Evolutionary conservation across 352 stramenopile species (phyloP), one percentile per base, ranked within the genome.

Genomic region (Phytophthora ramorum): DNA sequence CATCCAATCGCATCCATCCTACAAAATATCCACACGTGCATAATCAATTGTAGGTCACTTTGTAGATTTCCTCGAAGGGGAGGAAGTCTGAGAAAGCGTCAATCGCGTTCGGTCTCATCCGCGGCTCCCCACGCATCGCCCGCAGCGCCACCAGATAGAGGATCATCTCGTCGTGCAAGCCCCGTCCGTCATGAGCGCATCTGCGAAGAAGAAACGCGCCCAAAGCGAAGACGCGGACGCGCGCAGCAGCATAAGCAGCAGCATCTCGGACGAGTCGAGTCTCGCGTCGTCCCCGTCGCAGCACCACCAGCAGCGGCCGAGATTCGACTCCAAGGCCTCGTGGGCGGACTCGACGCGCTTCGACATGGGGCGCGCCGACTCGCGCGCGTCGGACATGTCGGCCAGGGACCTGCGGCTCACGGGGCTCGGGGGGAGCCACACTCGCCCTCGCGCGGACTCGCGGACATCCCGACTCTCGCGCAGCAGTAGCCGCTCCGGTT

Each of bases 271-370:
- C 37, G 79, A 79, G 19, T 87, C 81, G 12, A 91, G 78, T 48
- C 68, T 70, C 17, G 30, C 75, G 24, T 90, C 81, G 38, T 90
- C 84, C 17, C 77, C 85, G 7, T 86, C 78, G 10, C 66, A 53
- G 22, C 76, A 60, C 19, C 69, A 75, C 12, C 59, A 76, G 3
- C 66, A 78, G 34, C 83, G 87, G 1, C 85, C 83, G 52, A 75
- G 87, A 19, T 95, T 95, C 65, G 87, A 95, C 64, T 96, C 87
- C 26, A 83, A 83, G 24, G 87, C 82, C 17, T 96, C 87, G 44
- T 96, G 85, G 84, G 85, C 85, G 9, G 87, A 96, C 57, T 96
- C 87, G 41, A 96, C 87, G 66, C 83, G 87, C 22, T 93, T 96
- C 43, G 87, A 96, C 69, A 91, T 93, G 83, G 85, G 85, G 4